Conservation (phyloP, 75 land plant genomes). For the Selaginella moellendorffii region DNA sequence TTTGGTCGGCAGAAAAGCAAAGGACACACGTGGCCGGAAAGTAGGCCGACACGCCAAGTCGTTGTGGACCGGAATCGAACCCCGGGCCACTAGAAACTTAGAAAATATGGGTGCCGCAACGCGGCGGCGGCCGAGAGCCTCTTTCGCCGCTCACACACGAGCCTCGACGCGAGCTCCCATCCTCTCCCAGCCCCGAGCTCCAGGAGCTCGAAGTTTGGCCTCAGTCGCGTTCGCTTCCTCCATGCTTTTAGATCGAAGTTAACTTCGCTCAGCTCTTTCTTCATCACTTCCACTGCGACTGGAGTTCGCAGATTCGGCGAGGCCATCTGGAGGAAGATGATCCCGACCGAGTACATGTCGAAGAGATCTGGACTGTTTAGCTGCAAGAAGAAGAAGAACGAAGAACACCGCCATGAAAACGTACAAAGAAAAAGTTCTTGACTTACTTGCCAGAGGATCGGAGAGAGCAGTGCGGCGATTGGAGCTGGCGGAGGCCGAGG, state of each 20-base stretch:
- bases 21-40: no score
- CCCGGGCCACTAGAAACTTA: no score
- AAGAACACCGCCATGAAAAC: neutral
- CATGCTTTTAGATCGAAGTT: conserved; percentile 70
- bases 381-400: conserved; percentile 30
- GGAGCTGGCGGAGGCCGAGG: conserved; percentile 91
- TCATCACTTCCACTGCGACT: conserved; percentile 61
- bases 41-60: no score
- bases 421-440: neutral
- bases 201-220: conserved; percentile 72
- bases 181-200: conserved; percentile 79
- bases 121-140: conserved; percentile 95
- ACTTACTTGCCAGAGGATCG: conserved; percentile 86
- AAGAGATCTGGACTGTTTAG: conserved; percentile 92
- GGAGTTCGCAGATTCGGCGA: conserved; percentile 48
- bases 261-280: conserved; percentile 42
- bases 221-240: conserved; percentile 59
- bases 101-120: conserved; percentile 83
- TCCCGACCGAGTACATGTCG: conserved; percentile 95
- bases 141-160: conserved; percentile 65
- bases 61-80: no score
- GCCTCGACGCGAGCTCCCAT: conserved; percentile 87
- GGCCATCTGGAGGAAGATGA: conserved; percentile 89
- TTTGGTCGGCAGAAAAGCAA: no score
- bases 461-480: conserved; percentile 87